Evolutionary conservation across 2,329 filamentous ascomycete species (phyloP), one percentile per base, ranked within the genome.

Genomic region (Didymella keratinophila): DNA sequence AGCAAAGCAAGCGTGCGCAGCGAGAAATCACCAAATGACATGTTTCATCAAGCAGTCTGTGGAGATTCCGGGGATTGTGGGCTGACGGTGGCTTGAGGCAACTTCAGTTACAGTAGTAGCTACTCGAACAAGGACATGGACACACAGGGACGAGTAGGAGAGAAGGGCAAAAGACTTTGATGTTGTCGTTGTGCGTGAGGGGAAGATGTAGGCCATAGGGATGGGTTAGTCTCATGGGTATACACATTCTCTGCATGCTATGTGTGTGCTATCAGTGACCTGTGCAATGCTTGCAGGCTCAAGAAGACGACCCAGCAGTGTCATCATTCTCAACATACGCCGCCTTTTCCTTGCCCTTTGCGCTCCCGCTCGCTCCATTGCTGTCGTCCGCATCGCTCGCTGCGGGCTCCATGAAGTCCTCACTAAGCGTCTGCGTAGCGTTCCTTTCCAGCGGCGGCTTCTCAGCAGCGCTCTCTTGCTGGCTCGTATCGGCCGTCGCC

Each of bases 261-360:
- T 10, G 16, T 39, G 36, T 36, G 16, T 36, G 32, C 32, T 18
- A 36, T 36, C 32, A 36, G 3, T n/a, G 16, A n/a, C 7, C 32
- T 39, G 36, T 39, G 16, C 36, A 20, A 25, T 10, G 39, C 12
- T 23, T 6, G 20, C 4, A 14, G 18, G 12, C n/a, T 44, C 41
- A 44, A 21, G 41, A 45, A 30, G 27, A 30, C 23, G 23, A 18
- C 12, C 20, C 23, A 18, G 23, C 12, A 45, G 14, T 2, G 16
- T 45, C 25, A 27, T 3, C n/a, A 21, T 45, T n/a, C 1, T 28
- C 27, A 10, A 25, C 20, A 11, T 23, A 43, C 11, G 20, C 28
- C 2, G 51, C 51, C 14, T n/a, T 68, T 46, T 66, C 64, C 49
- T 69, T 68, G 18, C 65, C 68, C 52, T 70, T 69, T 11, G 46